Percentiles rank a stretch among this genome's conserved stretches.
Evolutionary conservation across 495 filamentous ascomycete genomes (phyloP).

Genomic region (Chaetomium cochliodes): DNA sequence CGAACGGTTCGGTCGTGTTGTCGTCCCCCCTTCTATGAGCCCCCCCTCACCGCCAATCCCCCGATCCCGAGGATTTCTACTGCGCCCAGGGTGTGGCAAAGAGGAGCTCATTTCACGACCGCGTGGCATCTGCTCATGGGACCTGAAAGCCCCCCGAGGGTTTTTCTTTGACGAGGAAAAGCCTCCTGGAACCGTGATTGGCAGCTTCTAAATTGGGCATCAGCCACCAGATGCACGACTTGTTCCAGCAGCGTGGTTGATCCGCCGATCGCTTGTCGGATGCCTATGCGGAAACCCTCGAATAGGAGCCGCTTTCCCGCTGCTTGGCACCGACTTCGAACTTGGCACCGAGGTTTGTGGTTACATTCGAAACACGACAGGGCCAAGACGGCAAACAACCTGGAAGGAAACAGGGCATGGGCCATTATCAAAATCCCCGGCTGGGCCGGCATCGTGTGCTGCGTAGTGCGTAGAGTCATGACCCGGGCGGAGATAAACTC

Average conservation of each 20-base stretch:
- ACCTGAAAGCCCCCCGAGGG: not conserved
- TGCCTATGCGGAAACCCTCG: conserved; percentile 15
- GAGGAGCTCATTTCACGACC: not conserved
- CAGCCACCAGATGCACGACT: conserved; percentile 8
- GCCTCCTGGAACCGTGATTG: conserved; percentile 7
- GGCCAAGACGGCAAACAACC: conserved; percentile 3
- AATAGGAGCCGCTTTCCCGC: conserved; percentile 16
- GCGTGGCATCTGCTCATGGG: conserved; percentile 15
- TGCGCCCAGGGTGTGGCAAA: conserved; percentile 4
- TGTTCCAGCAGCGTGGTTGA: conserved; percentile 34
- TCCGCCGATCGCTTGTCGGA: conserved; percentile 27
- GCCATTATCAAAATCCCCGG: not conserved
- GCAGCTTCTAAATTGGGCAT: not conserved
- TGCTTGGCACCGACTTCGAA: conserved; percentile 6
- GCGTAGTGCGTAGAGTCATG: too few species aligned
- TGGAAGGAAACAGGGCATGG: not conserved
- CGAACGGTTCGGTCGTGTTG: conserved; percentile 2
- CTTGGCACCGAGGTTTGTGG: conserved; percentile 3
- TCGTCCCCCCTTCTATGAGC: too few species aligned
- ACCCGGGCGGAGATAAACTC: not conserved
- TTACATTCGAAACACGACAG: conserved; percentile 9
- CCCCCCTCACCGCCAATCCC: conserved; percentile 5
- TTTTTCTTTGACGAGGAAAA: not conserved
- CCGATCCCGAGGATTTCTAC: not conserved
- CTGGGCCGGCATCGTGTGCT: not conserved